Evolutionary conservation across 257 asterid genomes (phyloP), one percentile per base, ranked within the genome.

Genomic region (Nicotiana otophora): DNA sequence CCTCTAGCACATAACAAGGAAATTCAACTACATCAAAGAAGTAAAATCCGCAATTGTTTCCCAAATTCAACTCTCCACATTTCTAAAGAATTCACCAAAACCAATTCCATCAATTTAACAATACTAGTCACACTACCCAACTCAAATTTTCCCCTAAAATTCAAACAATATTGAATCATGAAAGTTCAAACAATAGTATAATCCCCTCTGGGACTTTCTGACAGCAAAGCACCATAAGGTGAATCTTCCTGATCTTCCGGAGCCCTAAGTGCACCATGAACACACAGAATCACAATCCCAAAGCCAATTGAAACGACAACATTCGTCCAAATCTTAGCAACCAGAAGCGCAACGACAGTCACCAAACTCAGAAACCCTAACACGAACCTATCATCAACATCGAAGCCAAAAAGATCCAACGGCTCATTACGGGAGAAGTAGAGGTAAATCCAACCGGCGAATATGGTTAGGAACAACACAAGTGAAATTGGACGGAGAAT

Each of bases 201-300:
- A 6, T 85, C 93, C 61, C 98, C 99, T 82, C 89, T 87, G 10
- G 97, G 98, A 83, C 92, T 89, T 82, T 93, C 97, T 31, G 92
- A 90, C 15, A 96, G 93, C 93, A 96, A 85, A 64, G 95, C 82
- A 8, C 98, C 99, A 67, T 93, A 94, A 3, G 98, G 99, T 62
- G 98, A 92, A 75, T 89, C 95, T 81, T 86, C 97, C 84, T 80
- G 62, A 9, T 89, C 92, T 80, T 91, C 97, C 17, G 98, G 97
- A 85, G 95, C 94, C 92, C 95, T 91, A 85, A 93, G 70, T n/a
- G 87, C 87, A 53, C 93, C 97, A 30, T 96, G 99, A 66, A 96
- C 2, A 28, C 88, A 28, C 83, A 85, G 87, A 79, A 94, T 68
- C 85, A 83, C 76, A 63, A 82, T 91, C 5, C 98, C 98, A 34